Base-by-base conservation (phyloP, 257 asterid species). In the Buddleja alternifolia region DNA sequence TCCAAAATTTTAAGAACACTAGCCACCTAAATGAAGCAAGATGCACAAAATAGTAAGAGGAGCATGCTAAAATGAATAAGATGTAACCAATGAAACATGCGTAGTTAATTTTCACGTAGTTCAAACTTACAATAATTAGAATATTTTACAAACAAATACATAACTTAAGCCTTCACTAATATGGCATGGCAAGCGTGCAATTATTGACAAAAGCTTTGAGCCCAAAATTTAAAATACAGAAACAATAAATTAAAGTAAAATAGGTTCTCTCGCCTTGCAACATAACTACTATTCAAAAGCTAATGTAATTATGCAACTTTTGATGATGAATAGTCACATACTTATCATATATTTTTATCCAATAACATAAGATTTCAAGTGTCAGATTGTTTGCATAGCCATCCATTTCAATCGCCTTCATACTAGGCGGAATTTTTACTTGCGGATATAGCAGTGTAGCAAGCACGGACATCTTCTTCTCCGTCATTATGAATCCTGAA, bases 401-500 rank as follows among this genome's bases (percentile, higher is more conserved):
- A 47, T 21, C 69, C 36, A 48, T 37, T 32, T 57, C 46, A 74
- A 52, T 71, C 14, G 48, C 21, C 20, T 37, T 20, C 44, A 59
- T 12, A 47, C 46, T 44, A 60, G 10, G 39, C 45, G 70, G 68
- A 64, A 47, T 52, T 21, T 37, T 47, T 58, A 84, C 99, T 83
- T 83, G 91, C 99, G 54, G 99, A 83, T 84, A 94, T 74, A 42
- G 99, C 97, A 64, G 97, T 94, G 82, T 91, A 94, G 81, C 99
- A 89, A 57, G 97, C 97, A 41, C 99, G 99, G 48, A 85, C 97
- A 77, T 94, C 99, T 39, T 89, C 47, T 80, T 94, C 99, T 63
- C 99, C 99, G 20, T 97, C 99, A 67, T 86, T 93, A 78, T 94
- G 99, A 97, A 94, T 94, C 89, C 96, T 91, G 80, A 60, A 64